Base-by-base conservation (phyloP, 1,139 yeast genomes). In the Candida frijolesensis region DNA sequence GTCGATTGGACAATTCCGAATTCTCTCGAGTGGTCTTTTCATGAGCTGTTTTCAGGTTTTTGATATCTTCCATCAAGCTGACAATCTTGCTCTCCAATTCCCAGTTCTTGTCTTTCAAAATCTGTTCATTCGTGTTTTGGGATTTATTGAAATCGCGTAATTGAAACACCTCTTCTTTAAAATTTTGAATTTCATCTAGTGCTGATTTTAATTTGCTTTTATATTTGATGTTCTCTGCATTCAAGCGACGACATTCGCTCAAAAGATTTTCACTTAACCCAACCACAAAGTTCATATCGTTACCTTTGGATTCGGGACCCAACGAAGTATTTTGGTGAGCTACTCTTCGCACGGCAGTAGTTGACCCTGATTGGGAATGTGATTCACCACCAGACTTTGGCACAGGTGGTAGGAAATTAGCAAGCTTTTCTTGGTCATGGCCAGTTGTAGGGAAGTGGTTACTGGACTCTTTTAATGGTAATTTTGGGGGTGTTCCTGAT, bases 201-300 rank as follows among this genome's bases (percentile, higher is more conserved):
- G 77, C 65, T 6, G 73, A 62, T 54, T 74, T 71, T 51, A 82
- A 58, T 57, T 73, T 71, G 25, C 66, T 53, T 56, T 80, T 74
- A 51, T 79, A 77, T 57, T 75, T 76, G 50, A 79, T 82, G 61
- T 85, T 87, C 53, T 87, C 92, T 8, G 86, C 85, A 49, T 84
- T 88, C 51, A 90, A 75, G 54, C 87, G 76, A 57, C 97, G 80
- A 61, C 96, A 89, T 68, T 91, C 96, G 27, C 80, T 74, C 29
- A 91, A 75, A 53, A 91, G 72, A 49, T 85, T 87, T 61, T 90
- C 96, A 66, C 95, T 87, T 54, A 91, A 71, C 1, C 90, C 95
- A 49, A 91, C 87, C 4, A 89, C 89, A 65, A 90, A 90, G 59
- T 85, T 83, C 72, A 89, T 83, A 57, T 89, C 94, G 59, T 84